phyloP scores from a whole-genome alignment of 306 rosid genomes.

The Trifolium fragiferum region DNA sequence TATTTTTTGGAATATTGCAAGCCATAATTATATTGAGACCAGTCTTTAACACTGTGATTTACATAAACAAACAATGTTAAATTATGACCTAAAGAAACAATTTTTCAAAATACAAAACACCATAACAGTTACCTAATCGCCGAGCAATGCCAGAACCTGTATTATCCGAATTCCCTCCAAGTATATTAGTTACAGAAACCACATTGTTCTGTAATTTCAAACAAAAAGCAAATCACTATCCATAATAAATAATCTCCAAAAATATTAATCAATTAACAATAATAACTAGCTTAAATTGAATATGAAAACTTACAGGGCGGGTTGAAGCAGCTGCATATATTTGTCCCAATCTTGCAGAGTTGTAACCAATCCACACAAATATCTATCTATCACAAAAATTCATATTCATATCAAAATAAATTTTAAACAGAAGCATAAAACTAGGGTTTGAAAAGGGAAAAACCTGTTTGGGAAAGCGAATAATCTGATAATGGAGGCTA shows the following conservation, averaged over 20 bases:
- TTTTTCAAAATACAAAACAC: neutral
- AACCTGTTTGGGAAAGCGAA: conserved; percentile 79
- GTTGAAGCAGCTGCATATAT: conserved; percentile 87
- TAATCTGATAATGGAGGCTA: conserved; percentile 77
- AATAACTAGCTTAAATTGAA: conserved; percentile 14
- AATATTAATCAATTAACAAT: too few species aligned
- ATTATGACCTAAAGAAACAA: neutral
- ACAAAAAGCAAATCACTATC: conserved; percentile 9
- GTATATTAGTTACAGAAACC: conserved; percentile 74
- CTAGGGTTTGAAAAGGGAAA: neutral
- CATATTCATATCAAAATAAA: conserved; percentile 25
- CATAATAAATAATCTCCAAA: neutral
- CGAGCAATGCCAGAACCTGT: conserved; percentile 88
- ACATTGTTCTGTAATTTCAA: conserved; percentile 52
- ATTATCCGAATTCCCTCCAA: conserved; percentile 87
- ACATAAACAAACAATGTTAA: conserved; percentile 31
- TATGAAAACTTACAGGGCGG: conserved; percentile 63
- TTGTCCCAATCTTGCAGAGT: conserved; percentile 75
- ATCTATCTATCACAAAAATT: conserved; percentile 65
- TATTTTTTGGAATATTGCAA: conserved; percentile 81
- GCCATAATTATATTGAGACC: conserved; percentile 82
- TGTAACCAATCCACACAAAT: conserved; percentile 88
- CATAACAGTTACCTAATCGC: conserved; percentile 61
- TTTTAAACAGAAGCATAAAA: neutral
- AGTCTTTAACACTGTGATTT: conserved; percentile 70